Evolutionary conservation across 1,139 yeast genomes (phyloP).

Genomic region (Hemisphaericaspora xylanilytica): DNA sequence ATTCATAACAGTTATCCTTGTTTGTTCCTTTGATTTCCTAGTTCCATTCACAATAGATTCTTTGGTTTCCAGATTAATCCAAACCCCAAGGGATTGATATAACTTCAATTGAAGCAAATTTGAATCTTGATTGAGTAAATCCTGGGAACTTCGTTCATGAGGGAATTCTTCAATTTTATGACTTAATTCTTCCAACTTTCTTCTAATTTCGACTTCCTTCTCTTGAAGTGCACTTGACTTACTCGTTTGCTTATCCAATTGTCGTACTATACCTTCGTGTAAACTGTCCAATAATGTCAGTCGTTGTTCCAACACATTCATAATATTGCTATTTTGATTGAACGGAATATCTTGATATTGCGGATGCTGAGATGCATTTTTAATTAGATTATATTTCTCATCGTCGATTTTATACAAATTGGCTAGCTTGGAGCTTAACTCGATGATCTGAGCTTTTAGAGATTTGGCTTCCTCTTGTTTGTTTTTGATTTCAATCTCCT

Average conservation of each 20-base stretch:
- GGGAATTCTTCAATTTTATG: slow-evolving; percentile 21
- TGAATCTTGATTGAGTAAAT: slow-evolving; percentile 30
- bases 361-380: slow-evolving; percentile 1
- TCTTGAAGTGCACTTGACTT: slow-evolving; percentile 44
- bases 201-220: slow-evolving; percentile 39
- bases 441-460: not conserved
- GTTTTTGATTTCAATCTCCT: not conserved
- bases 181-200: slow-evolving; percentile 24
- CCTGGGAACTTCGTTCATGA: slow-evolving; percentile 16
- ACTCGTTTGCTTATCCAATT: not conserved
- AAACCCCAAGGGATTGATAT: slow-evolving; percentile 43
- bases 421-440: not conserved
- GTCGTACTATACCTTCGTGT: slow-evolving; percentile 1
- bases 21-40: slow-evolving; percentile 9
- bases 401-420: not conserved
- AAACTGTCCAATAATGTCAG: not conserved
- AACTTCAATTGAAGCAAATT: slow-evolving; percentile 42
- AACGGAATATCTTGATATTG: not conserved
- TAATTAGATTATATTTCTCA: not conserved
- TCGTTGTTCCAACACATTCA: not conserved
- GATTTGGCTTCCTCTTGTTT: not conserved
- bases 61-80: not conserved
- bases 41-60: slow-evolving; percentile 27
- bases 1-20: slow-evolving; percentile 49
- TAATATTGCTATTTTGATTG: not conserved